Conservation (phyloP, 2,329 filamentous ascomycete species). For the Metarhizium guizhouense region DNA sequence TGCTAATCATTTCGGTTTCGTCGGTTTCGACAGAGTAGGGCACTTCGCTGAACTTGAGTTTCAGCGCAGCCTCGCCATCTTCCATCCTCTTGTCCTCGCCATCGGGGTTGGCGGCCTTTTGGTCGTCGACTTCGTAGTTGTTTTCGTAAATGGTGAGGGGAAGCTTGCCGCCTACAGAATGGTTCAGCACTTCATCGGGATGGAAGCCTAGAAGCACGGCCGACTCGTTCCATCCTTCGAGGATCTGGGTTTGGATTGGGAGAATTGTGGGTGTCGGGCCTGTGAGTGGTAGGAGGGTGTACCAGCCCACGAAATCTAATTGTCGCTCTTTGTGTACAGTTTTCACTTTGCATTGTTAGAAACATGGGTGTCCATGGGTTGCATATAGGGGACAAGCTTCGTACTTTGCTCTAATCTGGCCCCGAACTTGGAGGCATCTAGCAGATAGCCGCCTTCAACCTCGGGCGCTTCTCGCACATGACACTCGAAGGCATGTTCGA, state of each 20-base stretch:
- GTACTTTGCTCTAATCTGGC: constrained; percentile 77
- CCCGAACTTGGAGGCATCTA: constrained; percentile 66
- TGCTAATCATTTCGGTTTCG: constrained; percentile 95
- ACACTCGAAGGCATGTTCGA: constrained; percentile 90
- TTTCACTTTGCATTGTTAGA: constrained; percentile 51
- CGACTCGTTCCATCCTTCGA: constrained; percentile 70
- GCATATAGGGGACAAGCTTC: constrained; percentile 17
- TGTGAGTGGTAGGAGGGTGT: constrained; percentile 63
- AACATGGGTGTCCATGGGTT: no score
- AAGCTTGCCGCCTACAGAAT: constrained; percentile 64
- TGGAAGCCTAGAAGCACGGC: constrained; percentile 86
- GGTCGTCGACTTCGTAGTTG: constrained; percentile 62
- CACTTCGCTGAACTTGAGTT: constrained; percentile 71
- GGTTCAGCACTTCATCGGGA: constrained; percentile 45
- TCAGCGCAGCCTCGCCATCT: constrained; percentile 47
- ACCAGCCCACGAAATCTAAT: constrained; percentile 88
- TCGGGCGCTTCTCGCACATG: constrained; percentile 38
- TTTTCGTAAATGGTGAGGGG: constrained; percentile 90
- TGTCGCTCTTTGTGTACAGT: constrained; percentile 77
- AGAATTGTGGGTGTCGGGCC: constrained; percentile 64
- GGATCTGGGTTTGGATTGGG: constrained; percentile 69
- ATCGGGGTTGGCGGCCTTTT: constrained; percentile 30
- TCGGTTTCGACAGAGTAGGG: constrained; percentile 86
- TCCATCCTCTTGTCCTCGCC: constrained; percentile 65
- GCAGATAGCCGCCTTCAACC: constrained; percentile 46